Evolutionary conservation across 495 filamentous ascomycete genomes (phyloP).

Genomic region (Neurospora sublineolata): DNA sequence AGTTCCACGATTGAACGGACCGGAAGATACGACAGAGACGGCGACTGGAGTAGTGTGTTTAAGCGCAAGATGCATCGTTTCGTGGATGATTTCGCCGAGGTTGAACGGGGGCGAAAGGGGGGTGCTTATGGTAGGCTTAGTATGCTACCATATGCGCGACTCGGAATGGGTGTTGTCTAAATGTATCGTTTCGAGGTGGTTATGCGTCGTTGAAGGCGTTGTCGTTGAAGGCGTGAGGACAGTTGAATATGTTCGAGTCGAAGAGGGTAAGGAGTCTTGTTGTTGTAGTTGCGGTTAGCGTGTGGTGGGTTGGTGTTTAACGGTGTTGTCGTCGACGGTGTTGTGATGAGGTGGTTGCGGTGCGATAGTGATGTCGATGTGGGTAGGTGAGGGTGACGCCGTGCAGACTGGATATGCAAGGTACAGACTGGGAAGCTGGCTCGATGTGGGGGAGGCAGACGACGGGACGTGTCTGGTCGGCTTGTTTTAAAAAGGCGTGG

Average conservation of each 20-base stretch:
- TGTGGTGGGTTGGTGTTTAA: conserved; percentile 2
- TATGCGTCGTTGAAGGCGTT: neutral
- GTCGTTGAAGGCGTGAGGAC: neutral
- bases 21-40: conserved; percentile 44
- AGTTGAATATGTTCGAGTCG: neutral
- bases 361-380: conserved; percentile 2
- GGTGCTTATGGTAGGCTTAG: conserved; percentile 28
- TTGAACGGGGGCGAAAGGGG: conserved; percentile 12
- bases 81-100: conserved; percentile 24
- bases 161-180: conserved; percentile 1
- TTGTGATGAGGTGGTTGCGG: conserved; percentile 3
- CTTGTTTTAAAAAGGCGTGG: neutral
- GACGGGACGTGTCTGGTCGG: neutral
- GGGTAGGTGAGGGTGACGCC: conserved; percentile 2
- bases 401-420: conserved; percentile 14
- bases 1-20: conserved; percentile 40
- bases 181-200: neutral
- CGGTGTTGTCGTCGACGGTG: neutral
- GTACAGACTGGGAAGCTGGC: conserved; percentile 7
- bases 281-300: neutral
- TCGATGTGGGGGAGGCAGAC: conserved; percentile 1
- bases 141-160: conserved; percentile 22
- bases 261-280: conserved; percentile 1
- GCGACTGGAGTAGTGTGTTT: conserved; percentile 41
- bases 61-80: conserved; percentile 43